A percentile compares a stretch with the other conserved stretches of the same genome.
Conservation (phyloP, 768 basidiomycete genomes). For the Aureoboletus auriporus region DNA sequence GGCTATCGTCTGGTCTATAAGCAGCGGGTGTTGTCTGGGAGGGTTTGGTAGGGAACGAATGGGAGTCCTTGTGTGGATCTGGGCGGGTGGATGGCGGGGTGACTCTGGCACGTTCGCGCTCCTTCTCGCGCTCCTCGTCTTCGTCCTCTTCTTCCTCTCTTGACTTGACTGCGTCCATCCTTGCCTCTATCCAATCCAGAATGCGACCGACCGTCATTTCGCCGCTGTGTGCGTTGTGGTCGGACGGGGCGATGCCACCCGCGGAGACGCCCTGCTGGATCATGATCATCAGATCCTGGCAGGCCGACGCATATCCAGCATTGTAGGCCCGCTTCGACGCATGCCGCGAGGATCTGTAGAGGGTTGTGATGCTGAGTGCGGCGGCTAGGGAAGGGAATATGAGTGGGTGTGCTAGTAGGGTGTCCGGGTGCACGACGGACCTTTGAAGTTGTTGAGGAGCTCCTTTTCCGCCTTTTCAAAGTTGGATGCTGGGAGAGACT, state of each 20-base stretch:
- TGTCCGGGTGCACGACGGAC: slow-evolving; percentile 39
- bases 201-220: slow-evolving; percentile 76
- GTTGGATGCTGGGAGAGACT: slow-evolving; percentile 64
- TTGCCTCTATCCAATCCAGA: slow-evolving; percentile 83
- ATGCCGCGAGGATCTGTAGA: slow-evolving; percentile 75
- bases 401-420: slow-evolving; percentile 6
- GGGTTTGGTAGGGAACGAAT: slow-evolving; percentile 15
- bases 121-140: slow-evolving; percentile 67
- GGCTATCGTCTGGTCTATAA: slow-evolving; percentile 16
- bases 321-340: slow-evolving; percentile 80
- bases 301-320: slow-evolving; percentile 74
- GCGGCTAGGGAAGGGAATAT: slow-evolving; percentile 50
- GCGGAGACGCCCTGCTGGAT: slow-evolving; percentile 80
- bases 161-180: slow-evolving; percentile 69
- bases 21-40: slow-evolving; percentile 12
- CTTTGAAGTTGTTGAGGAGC: slow-evolving; percentile 77
- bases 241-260: slow-evolving; percentile 40
- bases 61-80: slow-evolving; percentile 18
- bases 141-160: slow-evolving; percentile 82
- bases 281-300: slow-evolving; percentile 76
- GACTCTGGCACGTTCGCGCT: slow-evolving; percentile 37
- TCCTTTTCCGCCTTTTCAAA: slow-evolving; percentile 79
- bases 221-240: slow-evolving; percentile 43
- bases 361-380: slow-evolving; percentile 78
- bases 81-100: slow-evolving; percentile 18